Base-by-base conservation (phyloP, 129 eudicot species). In the Artemisia tridentata region DNA sequence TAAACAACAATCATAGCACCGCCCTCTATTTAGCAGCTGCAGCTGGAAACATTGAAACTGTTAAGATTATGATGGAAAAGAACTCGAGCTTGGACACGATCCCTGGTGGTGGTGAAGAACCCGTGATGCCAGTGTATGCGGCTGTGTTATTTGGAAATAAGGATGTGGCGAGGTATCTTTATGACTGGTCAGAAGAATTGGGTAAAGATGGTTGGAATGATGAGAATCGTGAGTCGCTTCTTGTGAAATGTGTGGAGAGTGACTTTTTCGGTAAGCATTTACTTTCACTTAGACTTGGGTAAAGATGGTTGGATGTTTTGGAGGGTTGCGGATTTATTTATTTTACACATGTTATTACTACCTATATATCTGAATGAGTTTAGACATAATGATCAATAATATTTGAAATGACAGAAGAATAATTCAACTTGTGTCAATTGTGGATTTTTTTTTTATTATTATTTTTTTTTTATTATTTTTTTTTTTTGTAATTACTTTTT, bases 141-240 rank as follows among this genome's bases (percentile, higher is more conserved):
- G 29, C 29, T 25, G 29, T 25, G 29, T 25, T 25, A 25, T 25
- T 25, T 25, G 29, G 83, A 12, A 74, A 79, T 17, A 8, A 20
- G 17, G 71, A 79, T 11, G 75, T 79, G 79, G 83, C 68, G 19
- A 21, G 25, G 13, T 79, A 18, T 57, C 73, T 79, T 17, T 79
- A 27, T 18, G 15, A 58, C 1, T n/a, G 15, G 7, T 48, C 82
- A 12, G 0, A 0, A 3, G 3, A 4, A 10, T 16, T 52, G 58
- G 12, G 12, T 23, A 8, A 34, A 13, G 25, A 17, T 3, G 1
- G 65, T 17, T 77, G 70, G 77, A 41, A 17, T n/a, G 3, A 5
- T 18, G 18, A 38, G 54, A 79, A 81, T 16, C 27, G 53, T 17
- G 53, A 49, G 9, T 15, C n/a, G 11, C 41, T 81, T 11, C 79